Percentiles rank a stretch among this genome's conserved stretches.
Evolutionary conservation across 2,329 filamentous ascomycete genomes (phyloP).

Genomic region (Beauveria pseudobassiana): DNA sequence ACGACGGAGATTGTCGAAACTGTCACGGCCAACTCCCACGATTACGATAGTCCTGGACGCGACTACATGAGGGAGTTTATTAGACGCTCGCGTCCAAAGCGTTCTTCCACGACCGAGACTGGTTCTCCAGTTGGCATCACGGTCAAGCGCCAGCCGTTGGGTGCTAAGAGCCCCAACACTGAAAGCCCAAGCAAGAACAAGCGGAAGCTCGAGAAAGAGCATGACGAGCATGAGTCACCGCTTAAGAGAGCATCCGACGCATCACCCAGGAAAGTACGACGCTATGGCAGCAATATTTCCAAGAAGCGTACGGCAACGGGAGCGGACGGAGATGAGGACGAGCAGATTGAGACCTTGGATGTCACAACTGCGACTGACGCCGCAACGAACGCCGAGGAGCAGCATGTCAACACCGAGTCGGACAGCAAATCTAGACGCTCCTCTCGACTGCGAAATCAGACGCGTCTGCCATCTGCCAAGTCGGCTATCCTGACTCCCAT

Average conservation of each 20-base stretch:
- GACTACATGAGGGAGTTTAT: slow-evolving; percentile 30
- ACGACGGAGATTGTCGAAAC: slow-evolving; percentile 3
- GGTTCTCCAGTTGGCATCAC: slow-evolving; percentile 24
- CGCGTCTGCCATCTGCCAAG: slow-evolving; percentile 16
- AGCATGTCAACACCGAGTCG: slow-evolving; percentile 15
- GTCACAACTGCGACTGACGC: background rate
- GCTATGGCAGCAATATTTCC: slow-evolving; percentile 12
- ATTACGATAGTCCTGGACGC: slow-evolving; percentile 27
- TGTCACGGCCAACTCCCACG: slow-evolving; percentile 7
- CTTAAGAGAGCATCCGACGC: slow-evolving; percentile 17
- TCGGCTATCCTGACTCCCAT: slow-evolving; percentile 29
- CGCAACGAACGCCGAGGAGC: slow-evolving; percentile 3
- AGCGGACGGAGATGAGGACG: background rate
- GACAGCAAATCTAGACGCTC: slow-evolving; percentile 23
- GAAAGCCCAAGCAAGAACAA: slow-evolving; percentile 26
- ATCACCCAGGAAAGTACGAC: slow-evolving; percentile 19
- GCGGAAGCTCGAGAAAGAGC: slow-evolving; percentile 23
- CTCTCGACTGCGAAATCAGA: slow-evolving; percentile 23
- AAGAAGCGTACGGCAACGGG: background rate
- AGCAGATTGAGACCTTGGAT: slow-evolving; percentile 4
- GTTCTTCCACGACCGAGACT: slow-evolving; percentile 22
- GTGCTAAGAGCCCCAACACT: slow-evolving; percentile 28
- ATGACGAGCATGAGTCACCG: slow-evolving; percentile 16
- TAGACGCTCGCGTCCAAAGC: slow-evolving; percentile 23
- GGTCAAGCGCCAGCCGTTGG: slow-evolving; percentile 24